Evolutionary conservation across 108 stramenopile species (phyloP), one percentile per base, ranked within the genome.

Genomic region (Cyclotella choctawhatcheeana): DNA sequence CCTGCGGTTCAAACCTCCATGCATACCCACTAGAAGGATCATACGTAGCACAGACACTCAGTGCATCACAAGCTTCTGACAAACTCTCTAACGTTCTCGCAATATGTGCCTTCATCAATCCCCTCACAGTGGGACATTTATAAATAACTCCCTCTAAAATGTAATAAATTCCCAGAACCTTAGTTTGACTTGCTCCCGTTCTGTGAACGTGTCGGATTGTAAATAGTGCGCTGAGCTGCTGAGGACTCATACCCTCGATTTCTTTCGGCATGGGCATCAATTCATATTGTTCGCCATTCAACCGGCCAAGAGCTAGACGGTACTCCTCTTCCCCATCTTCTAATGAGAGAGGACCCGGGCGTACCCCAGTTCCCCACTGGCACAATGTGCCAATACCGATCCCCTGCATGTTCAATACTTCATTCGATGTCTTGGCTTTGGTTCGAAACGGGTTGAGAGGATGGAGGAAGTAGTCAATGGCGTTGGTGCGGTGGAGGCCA

Each of bases 391-490:
- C 90, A 33, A 94, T 89, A 21, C 59, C 67, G 51, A 90, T 89
- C 16, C 88, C 87, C 58, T 94, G 93, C 89, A 91, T 92, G 45
- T 73, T 77, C 43, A 94, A 76, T 12, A 91, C 86, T 67, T 94
- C 93, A 81, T 94, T 94, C 62, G 80, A 81, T 0, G 90, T 88
- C 48, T 92, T 92, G 50, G 77, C 74, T 22, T 85, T 71, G 17
- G 90, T 88, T 63, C 89, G 89, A 71, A 94, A 94, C 1, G 93
- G 93, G 82, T 94, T 94, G 26, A 94, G 74, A 4, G 93, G 91
- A 77, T 92, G 93, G 21, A 94, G 77, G 69, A 94, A 94, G 69
- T 94, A 94, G 69, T 94, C 89, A 13, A 92, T 56, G 17, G 84
- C 88, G 64, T 89, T 92, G 37, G 77, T 82, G 44, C 84, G 76